A percentile compares a stretch with the other conserved stretches of the same genome.
These are phyloP conservation scores for Zanthoxylum bungeanum DNA, from an alignment of 345 rosid genomes.

Conservation along the genomic window DNA sequence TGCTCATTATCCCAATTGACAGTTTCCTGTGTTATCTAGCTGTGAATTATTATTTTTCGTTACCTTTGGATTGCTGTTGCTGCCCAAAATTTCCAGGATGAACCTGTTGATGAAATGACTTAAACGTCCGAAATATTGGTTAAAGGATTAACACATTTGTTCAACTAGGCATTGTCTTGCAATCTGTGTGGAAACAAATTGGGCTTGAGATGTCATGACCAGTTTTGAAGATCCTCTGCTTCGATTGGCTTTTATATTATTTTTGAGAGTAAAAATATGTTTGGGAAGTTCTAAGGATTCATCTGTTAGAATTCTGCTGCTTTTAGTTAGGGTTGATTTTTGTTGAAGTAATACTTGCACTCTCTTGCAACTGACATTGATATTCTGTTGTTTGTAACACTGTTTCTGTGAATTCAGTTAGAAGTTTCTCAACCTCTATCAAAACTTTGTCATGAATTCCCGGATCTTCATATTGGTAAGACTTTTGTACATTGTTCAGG, in stretches of 20 bases:
- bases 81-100: background rate
- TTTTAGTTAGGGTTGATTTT: background rate
- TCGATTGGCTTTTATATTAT: background rate
- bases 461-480: slow-evolving; percentile 80
- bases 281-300: background rate
- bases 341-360: background rate
- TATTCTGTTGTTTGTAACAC: slow-evolving; percentile 1
- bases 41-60: background rate
- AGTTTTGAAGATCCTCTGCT: background rate
- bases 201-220: background rate
- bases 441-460: slow-evolving; percentile 79
- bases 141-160: background rate
- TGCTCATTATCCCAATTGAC: background rate
- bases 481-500: background rate
- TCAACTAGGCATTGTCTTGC: background rate
- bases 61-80: background rate
- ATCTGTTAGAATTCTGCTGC: background rate
- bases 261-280: background rate
- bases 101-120: background rate
- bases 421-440: slow-evolving; percentile 78
- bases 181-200: background rate
- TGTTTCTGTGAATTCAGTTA: slow-evolving; percentile 49
- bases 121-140: background rate
- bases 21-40: background rate
- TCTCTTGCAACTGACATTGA: background rate